phyloP scores from a whole-genome alignment of 169 alveolate species.

The Plasmodium knowlesi region DNA sequence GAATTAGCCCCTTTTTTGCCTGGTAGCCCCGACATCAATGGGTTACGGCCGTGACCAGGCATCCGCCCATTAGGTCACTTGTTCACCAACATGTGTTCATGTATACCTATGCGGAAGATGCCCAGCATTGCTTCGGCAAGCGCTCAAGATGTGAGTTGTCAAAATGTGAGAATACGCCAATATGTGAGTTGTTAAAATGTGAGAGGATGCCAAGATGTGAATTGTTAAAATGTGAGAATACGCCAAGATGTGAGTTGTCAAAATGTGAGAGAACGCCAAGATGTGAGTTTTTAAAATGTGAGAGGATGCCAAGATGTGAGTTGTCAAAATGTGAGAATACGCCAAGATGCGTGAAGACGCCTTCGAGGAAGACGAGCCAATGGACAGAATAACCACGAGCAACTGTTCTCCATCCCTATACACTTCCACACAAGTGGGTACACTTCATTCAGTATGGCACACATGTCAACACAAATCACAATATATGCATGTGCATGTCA shows the following conservation, averaged over 20 bases:
- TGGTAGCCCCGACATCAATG: not conserved
- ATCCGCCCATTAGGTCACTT: not conserved
- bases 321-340: not conserved
- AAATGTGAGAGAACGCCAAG: too few species aligned
- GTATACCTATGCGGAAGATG: not conserved
- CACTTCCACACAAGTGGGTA: not conserved
- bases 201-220: too few species aligned
- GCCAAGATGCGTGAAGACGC: not conserved
- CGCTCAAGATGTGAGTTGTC: not conserved
- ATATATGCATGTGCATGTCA: not conserved
- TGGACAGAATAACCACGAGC: not conserved
- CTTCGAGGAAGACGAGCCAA: not conserved
- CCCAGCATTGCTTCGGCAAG: not conserved
- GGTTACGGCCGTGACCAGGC: not conserved
- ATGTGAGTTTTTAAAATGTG: not conserved
- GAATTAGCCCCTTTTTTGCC: not conserved
- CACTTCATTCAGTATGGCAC: not conserved
- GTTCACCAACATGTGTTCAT: not conserved
- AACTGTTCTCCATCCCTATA: not conserved
- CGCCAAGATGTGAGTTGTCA: too few species aligned
- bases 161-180: not conserved
- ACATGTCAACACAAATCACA: constrained; percentile 2
- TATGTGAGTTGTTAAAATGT: not conserved
- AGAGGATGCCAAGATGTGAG: not conserved
- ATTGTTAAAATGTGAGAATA: too few species aligned